These are phyloP conservation scores for Aspergillus sp. DNA, from an alignment of 2,329 filamentous ascomycete species.

Conservation along the genomic window DNA sequence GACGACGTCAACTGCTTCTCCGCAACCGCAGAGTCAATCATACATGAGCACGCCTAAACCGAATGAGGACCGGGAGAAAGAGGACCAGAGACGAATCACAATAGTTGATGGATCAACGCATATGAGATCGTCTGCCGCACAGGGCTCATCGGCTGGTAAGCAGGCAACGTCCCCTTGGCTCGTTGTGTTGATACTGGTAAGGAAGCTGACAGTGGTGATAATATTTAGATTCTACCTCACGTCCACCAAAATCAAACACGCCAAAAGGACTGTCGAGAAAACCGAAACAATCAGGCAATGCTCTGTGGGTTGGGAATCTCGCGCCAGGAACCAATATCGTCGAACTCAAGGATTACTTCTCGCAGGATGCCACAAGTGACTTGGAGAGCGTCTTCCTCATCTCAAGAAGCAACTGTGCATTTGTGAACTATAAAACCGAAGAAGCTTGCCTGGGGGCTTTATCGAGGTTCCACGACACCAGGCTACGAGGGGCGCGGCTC, in stretches of 20 bases:
- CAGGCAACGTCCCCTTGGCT: not conserved
- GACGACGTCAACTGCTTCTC: constrained; percentile 4
- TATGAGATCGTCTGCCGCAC: constrained; percentile 21
- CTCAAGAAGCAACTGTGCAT: constrained; percentile 95
- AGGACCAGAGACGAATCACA: constrained; percentile 18
- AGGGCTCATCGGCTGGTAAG: constrained; percentile 24
- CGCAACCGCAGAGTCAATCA: constrained; percentile 7
- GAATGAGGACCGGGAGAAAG: constrained; percentile 1
- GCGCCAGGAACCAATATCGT: constrained; percentile 79
- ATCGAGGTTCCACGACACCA: constrained; percentile 83
- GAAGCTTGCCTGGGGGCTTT: constrained; percentile 72
- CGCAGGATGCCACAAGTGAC: constrained; percentile 68
- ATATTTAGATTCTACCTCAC: constrained; percentile 15
- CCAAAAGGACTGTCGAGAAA: constrained; percentile 66
- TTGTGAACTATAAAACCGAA: constrained; percentile 91
- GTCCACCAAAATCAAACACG: constrained; percentile 21
- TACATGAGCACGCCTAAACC: not conserved
- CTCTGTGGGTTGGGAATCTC: constrained; percentile 93
- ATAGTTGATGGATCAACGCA: constrained; percentile 40
- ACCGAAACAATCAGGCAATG: constrained; percentile 73
- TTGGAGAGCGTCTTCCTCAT: constrained; percentile 92
- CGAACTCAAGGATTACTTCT: constrained; percentile 87
- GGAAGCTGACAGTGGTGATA: not conserved
- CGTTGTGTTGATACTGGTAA: not conserved
- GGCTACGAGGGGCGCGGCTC: constrained; percentile 79